Conservation (phyloP, 2,329 filamentous ascomycete genomes). For the Aspergillus clavatus region DNA sequence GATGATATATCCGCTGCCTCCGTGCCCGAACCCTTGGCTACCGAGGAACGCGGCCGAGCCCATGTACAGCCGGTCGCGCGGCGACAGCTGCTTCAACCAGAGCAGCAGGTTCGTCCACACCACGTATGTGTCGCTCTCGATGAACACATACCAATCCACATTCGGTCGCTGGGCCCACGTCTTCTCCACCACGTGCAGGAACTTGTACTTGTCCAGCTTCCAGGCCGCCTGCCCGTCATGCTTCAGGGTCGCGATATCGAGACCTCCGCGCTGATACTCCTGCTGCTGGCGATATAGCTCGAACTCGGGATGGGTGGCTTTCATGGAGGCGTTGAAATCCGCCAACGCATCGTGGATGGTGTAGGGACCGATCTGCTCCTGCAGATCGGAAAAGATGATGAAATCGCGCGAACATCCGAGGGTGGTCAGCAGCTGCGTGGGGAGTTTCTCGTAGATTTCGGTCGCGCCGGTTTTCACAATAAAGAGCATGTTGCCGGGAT, state of each 20-base stretch:
- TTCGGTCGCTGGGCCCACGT: constrained; percentile 47
- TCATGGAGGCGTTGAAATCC: constrained; percentile 38
- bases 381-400: constrained; percentile 42
- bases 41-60: constrained; percentile 47
- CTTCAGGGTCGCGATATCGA: constrained; percentile 28
- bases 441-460: constrained; percentile 49
- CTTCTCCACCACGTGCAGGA: constrained; percentile 56
- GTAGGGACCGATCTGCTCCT: constrained; percentile 28
- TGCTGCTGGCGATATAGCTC: constrained; percentile 41
- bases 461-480: constrained; percentile 57
- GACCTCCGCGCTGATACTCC: constrained; percentile 44
- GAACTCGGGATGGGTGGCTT: constrained; percentile 47
- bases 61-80: constrained; percentile 45
- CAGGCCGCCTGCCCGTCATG: constrained; percentile 37
- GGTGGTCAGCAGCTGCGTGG: constrained; percentile 52
- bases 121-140: constrained; percentile 54
- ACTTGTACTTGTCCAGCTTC: constrained; percentile 60
- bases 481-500: constrained; percentile 46
- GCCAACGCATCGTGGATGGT: constrained; percentile 30
- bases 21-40: constrained; percentile 49
- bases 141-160: constrained; percentile 56
- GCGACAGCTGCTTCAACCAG: constrained; percentile 47
- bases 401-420: constrained; percentile 49
- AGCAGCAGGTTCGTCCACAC: constrained; percentile 48
- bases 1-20: constrained; percentile 50